phyloP scores from a whole-genome alignment of 257 asterid genomes.

The Petunia axillaris region DNA sequence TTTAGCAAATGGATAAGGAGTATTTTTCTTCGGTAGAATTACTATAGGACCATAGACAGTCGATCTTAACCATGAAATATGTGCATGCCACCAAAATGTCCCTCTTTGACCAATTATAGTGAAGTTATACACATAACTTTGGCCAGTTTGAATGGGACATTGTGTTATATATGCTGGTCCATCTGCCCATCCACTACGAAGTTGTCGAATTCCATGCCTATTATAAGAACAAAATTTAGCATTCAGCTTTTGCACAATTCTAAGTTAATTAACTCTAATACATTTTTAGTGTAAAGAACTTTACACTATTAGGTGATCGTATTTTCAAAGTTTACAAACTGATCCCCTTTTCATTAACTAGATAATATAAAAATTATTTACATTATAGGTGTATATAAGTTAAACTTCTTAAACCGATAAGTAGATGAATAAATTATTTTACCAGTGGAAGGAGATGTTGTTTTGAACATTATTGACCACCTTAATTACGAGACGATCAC shows the following conservation, averaged over 20 bases:
- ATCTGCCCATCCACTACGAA: constrained; percentile 72
- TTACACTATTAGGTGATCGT: too few species aligned
- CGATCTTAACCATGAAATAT: constrained; percentile 68
- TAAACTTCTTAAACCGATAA: too few species aligned
- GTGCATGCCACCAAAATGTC: constrained; percentile 66
- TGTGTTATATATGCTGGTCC: constrained; percentile 69
- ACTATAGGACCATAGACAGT: constrained; percentile 63
- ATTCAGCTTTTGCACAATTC: not conserved
- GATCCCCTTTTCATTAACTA: too few species aligned
- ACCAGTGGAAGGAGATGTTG: constrained; percentile 66
- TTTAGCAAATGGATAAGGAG: constrained; percentile 55
- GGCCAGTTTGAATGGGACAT: constrained; percentile 64
- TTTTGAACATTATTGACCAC: constrained; percentile 56
- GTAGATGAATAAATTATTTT: not conserved
- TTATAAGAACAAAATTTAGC: not conserved
- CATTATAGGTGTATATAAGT: too few species aligned
- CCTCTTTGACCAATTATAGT: constrained; percentile 64
- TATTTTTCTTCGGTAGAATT: constrained; percentile 55
- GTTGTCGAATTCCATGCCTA: constrained; percentile 72
- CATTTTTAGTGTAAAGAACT: too few species aligned
- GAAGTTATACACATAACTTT: constrained; percentile 62
- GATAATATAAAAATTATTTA: too few species aligned
- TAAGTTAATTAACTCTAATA: too few species aligned
- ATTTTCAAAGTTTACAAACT: too few species aligned
- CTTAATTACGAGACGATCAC: constrained; percentile 55